Conservation (phyloP, 164 flowering plant genomes). For the grape (Vitis vinifera) region DNA sequence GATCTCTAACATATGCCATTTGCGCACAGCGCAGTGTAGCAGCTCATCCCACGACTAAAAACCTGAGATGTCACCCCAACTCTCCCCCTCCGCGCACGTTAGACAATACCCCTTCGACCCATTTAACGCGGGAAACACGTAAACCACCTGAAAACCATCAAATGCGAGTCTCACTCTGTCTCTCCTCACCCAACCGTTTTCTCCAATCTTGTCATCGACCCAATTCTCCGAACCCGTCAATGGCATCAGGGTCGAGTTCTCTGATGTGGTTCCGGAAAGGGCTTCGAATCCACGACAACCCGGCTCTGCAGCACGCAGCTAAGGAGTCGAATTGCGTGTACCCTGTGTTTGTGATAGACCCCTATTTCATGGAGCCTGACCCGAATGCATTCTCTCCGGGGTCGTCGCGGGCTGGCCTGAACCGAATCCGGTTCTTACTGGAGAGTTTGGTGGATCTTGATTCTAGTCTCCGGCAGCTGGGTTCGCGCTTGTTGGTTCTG, state of each 20-base stretch:
- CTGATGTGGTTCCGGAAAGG: conserved; percentile 94
- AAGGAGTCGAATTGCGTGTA: conserved; percentile 42
- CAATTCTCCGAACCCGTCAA: conserved; percentile 13
- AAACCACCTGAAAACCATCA: neutral
- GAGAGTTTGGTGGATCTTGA: conserved; percentile 83
- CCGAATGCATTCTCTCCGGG: conserved; percentile 68
- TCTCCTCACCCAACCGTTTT: neutral
- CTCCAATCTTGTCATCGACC: neutral
- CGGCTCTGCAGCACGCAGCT: conserved; percentile 71
- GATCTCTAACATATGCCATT: neutral
- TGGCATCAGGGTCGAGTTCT: conserved; percentile 47
- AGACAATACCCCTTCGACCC: neutral
- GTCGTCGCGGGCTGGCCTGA: conserved; percentile 68
- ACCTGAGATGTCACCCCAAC: neutral
- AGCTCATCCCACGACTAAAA: too few relatives aligned
- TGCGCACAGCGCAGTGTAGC: conserved; percentile 10
- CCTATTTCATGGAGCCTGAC: conserved; percentile 79
- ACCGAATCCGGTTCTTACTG: conserved; percentile 82
- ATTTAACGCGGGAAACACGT: conserved; percentile 16
- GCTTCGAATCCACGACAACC: conserved; percentile 88
- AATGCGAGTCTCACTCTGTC: conserved; percentile 9
- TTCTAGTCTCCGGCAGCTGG: conserved; percentile 58
- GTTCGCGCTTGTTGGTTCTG: conserved; percentile 70
- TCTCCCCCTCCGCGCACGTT: neutral
- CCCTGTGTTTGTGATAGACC: conserved; percentile 88